Conservation (phyloP, 352 stramenopile genomes). For the Globisporangium barbulae region DNA sequence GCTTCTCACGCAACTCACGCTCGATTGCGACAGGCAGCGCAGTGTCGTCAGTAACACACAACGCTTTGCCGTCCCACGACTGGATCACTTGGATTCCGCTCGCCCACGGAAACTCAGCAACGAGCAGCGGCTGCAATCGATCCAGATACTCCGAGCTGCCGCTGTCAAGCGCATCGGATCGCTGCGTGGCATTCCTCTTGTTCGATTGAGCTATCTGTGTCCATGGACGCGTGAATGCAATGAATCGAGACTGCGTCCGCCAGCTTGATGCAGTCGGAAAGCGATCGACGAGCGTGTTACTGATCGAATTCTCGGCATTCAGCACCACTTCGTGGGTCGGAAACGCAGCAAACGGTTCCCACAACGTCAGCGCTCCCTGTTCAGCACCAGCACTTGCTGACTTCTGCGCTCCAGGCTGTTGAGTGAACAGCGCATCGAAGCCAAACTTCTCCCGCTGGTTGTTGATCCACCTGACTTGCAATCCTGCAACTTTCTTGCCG, state of each 20-base stretch:
- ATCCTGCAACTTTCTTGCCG: neutral
- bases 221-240: constrained; percentile 11
- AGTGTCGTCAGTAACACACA: constrained; percentile 29
- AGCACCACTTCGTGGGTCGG: constrained; percentile 36
- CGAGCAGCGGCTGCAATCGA: constrained; percentile 27
- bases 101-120: constrained; percentile 26
- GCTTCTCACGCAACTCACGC: constrained; percentile 38
- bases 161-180: neutral
- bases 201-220: neutral
- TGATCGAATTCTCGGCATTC: neutral
- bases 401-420: constrained; percentile 10
- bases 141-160: constrained; percentile 17
- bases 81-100: constrained; percentile 25
- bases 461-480: constrained; percentile 33
- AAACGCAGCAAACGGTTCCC: constrained; percentile 45
- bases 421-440: constrained; percentile 43
- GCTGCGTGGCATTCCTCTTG: neutral
- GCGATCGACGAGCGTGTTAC: neutral
- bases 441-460: constrained; percentile 33
- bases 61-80: constrained; percentile 43
- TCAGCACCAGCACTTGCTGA: constrained; percentile 19
- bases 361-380: constrained; percentile 30
- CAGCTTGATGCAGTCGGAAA: constrained; percentile 12
- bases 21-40: constrained; percentile 35
- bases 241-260: neutral